Base-by-base conservation (phyloP, 2,329 filamentous ascomycete species). In the Apiospora aurea region DNA sequence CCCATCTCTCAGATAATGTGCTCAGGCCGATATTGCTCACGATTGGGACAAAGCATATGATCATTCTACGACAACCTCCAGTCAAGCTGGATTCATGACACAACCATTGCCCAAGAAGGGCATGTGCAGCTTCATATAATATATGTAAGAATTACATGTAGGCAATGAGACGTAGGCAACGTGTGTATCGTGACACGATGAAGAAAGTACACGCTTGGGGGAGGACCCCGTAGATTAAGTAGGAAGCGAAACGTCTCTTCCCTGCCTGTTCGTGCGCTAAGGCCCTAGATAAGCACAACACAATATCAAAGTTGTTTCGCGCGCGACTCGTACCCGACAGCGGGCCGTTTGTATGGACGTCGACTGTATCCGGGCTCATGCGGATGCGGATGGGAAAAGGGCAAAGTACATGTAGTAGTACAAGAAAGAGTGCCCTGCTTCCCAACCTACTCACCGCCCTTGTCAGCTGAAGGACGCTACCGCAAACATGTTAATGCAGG, bases 401-500 rank as follows among this genome's bases (percentile, higher is more conserved):
- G 18, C 21, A 64, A 18, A n/a, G 16, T 7, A 61, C 5, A 11
- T 57, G 24, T 26, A 53, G 49, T 26, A 16, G 49, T 53, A 53
- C 49, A 29, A 34, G 16, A 21, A 29, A 34, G 16, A 21, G 57
- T 64, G 38, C 34, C 57, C 57, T 64, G 34, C 57, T 41, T 61
- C 26, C 53, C 21, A 41, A 38, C 34, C 34, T 38, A 38, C 34
- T 38, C 57, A 64, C 57, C 57, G 57, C 57, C 57, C 57, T 64
- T 64, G 57, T 38, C 57, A 64, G 57, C 57, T 64, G 57, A 64
- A 64, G 57, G 57, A 64, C 57, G 57, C 57, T 64, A 64, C 57
- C 34, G 34, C 41, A 18, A 64, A 64, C 57, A 64, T 71, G 64
- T 53, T 67, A 67, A 71, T 71, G 70, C 70, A 71, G 70, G 70